These are phyloP conservation scores for Nissolia schottii DNA, from an alignment of 306 rosid species.

Conservation along the genomic window DNA sequence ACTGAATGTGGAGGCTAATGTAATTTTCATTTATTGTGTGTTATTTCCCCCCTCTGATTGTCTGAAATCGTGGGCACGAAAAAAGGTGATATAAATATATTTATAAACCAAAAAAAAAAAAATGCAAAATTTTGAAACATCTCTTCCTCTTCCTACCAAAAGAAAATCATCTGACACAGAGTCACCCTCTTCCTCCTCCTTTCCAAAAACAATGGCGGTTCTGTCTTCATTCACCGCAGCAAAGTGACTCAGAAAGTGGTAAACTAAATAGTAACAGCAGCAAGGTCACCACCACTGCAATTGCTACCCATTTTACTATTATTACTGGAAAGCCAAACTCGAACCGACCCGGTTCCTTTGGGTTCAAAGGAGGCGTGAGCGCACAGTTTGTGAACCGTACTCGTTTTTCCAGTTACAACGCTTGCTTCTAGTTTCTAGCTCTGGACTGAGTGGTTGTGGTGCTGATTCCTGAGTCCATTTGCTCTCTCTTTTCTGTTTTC, in stretches of 20 bases:
- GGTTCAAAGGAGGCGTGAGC: neutral
- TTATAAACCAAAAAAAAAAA: neutral
- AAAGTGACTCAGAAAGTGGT: neutral
- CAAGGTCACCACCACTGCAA: constrained; percentile 15
- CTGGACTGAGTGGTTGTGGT: constrained; percentile 26
- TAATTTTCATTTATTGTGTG: neutral
- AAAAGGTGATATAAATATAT: neutral
- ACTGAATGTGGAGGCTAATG: neutral
- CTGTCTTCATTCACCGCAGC: constrained; percentile 54
- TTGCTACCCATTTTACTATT: constrained; percentile 31
- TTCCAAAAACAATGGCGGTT: constrained; percentile 61
- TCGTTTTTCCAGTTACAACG: constrained; percentile 26
- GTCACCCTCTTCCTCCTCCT: constrained; percentile 25
- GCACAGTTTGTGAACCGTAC: constrained; percentile 24
- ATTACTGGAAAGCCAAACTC: constrained; percentile 11
- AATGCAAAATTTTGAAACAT: constrained; percentile 19
- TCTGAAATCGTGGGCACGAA: neutral
- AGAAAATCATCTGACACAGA: constrained; percentile 41
- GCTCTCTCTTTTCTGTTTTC: neutral
- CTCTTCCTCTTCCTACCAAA: neutral
- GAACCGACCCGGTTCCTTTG: neutral
- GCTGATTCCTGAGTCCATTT: constrained; percentile 24
- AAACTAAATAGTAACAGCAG: constrained; percentile 32
- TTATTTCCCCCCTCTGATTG: neutral
- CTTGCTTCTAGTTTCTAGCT: constrained; percentile 19